These are phyloP conservation scores for Ogataea allantospora DNA, from an alignment of 805 yeast genomes.

Conservation along the genomic window DNA sequence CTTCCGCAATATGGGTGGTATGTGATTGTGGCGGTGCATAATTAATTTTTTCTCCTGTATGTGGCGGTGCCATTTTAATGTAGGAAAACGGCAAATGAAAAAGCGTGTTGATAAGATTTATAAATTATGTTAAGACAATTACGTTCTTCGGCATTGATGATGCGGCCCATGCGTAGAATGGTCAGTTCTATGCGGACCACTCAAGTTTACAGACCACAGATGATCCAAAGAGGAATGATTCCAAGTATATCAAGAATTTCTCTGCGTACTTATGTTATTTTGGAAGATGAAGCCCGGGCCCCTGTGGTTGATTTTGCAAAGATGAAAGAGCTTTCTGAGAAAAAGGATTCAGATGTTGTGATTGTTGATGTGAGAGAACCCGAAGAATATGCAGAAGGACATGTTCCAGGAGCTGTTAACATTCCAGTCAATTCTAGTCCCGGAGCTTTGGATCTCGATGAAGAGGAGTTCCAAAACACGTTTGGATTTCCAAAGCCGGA, in stretches of 20 bases:
- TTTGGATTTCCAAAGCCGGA: constrained; percentile 83
- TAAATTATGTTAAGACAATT: constrained; percentile 8
- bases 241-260: neutral
- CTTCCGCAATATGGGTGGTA: constrained; percentile 30
- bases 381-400: constrained; percentile 65
- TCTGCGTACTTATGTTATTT: constrained; percentile 23
- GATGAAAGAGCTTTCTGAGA: constrained; percentile 43
- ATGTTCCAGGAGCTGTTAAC: constrained; percentile 81
- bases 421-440: constrained; percentile 90
- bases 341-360: constrained; percentile 46
- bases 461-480: constrained; percentile 75
- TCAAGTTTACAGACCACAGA: neutral
- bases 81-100: constrained; percentile 10
- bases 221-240: neutral
- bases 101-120: constrained; percentile 12
- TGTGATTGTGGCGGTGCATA: constrained; percentile 13
- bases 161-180: constrained; percentile 6
- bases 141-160: constrained; percentile 2
- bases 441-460: constrained; percentile 79
- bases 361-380: constrained; percentile 94
- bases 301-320: constrained; percentile 29
- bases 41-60: neutral
- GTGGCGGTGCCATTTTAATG: constrained; percentile 3
- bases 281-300: constrained; percentile 33
- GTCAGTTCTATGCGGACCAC: neutral